A percentile compares a stretch with the other conserved stretches of the same genome.
phyloP scores from a whole-genome alignment of 1,139 yeast genomes.

The Citeromyces hawaiiensis region DNA sequence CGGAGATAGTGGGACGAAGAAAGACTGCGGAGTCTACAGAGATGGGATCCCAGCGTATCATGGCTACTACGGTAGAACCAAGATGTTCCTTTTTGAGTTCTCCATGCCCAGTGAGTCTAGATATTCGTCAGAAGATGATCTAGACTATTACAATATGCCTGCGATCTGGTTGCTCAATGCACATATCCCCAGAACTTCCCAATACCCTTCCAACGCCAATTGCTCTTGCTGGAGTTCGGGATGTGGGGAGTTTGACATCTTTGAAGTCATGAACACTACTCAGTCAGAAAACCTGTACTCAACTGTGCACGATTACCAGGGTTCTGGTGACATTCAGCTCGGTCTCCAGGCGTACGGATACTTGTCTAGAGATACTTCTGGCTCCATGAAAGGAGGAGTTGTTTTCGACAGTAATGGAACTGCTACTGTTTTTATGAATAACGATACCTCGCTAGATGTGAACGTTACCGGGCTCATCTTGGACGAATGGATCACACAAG shows the following conservation, averaged over 20 bases:
- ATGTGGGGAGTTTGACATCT: constrained; percentile 75
- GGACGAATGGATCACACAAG: too few relatives aligned
- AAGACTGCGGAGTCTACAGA: constrained; percentile 61
- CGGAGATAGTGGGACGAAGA: constrained; percentile 25
- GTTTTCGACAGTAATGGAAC: constrained; percentile 48
- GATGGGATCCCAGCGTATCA: constrained; percentile 60
- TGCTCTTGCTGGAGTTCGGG: constrained; percentile 74
- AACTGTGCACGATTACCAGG: constrained; percentile 65
- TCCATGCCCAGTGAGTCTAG: constrained; percentile 38
- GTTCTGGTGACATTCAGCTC: constrained; percentile 40
- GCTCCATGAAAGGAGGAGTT: constrained; percentile 57
- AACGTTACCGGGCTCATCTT: too few relatives aligned
- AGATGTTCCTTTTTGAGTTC: constrained; percentile 64
- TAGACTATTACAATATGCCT: constrained; percentile 47
- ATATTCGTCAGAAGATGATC: constrained; percentile 16
- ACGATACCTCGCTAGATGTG: constrained; percentile 21
- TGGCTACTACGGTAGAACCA: constrained; percentile 52
- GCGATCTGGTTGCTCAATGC: constrained; percentile 73
- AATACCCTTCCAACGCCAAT: constrained; percentile 44
- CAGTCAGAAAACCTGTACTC: constrained; percentile 43
- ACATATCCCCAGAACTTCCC: constrained; percentile 68
- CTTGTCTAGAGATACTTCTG: constrained; percentile 33
- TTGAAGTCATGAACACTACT: constrained; percentile 46
- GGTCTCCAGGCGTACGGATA: constrained; percentile 51
- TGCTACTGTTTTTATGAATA: constrained; percentile 48